Evolutionary conservation across 345 rosid species (phyloP), one percentile per base, ranked within the genome.

Genomic region (Salix caprea): DNA sequence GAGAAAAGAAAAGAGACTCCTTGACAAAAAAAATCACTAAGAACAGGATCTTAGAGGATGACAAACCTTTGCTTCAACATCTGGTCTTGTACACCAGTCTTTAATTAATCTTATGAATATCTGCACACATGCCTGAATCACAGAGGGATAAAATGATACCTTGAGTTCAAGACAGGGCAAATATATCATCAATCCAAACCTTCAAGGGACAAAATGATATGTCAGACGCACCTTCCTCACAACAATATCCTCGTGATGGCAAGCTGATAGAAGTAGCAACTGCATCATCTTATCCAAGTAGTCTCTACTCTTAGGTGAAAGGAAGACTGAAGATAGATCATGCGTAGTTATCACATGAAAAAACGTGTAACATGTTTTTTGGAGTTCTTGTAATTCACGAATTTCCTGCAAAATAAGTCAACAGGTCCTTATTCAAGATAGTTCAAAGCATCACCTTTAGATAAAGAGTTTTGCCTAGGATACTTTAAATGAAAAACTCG

Each of bases 341-440:
- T 93, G 98, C 44, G 90, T 91, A 42, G 92, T 79, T 65, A 96
- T 93, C 80, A 89, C 99, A 78, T 93, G 90, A 75, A 96, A 94
- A 84, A 92, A 96, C 50, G 97, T 92, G 77, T 89, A 96, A 19
- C 92, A 60, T 15, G 90, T 88, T 88, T 87, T 89, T 82, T 93
- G 99, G 78, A 96, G 99, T 76, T 92, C 98, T 85, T 89, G 91
- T 77, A 90, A 56, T 80, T 96, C 99, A 60, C 97, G 90, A 69
- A 87, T 81, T 89, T 91, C 99, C 99, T 96, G 82, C 61, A 79
- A 76, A 50, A 30, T 19, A 60, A 76, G 75, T 21, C 68, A 70
- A 60, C 30, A 30, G 44, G 10, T 23, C 36, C 23, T 26, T 54
- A 21, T 39, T 68, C 54, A 67, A 69, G 61, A 73, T 19, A 40